These are phyloP conservation scores for Adansonia grandidieri DNA, from an alignment of 441 rosid species.

Conservation along the genomic window DNA sequence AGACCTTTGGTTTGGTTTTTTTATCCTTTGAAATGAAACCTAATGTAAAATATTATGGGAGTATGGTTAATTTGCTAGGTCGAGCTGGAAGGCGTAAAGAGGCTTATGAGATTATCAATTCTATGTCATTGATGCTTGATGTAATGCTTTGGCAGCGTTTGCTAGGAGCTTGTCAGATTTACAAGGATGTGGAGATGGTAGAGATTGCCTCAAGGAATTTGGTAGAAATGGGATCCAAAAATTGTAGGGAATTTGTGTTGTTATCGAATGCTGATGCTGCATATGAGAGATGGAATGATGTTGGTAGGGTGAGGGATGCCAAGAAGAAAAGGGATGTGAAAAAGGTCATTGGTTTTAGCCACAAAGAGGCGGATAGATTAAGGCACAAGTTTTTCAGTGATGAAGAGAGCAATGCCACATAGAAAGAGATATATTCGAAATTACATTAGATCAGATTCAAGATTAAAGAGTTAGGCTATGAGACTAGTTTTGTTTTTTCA, in stretches of 20 bases:
- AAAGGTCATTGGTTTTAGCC: conserved; percentile 80
- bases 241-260: conserved; percentile 77
- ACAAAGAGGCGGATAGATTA: conserved; percentile 61
- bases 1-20: too few species aligned
- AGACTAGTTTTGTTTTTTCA: conserved; percentile 69
- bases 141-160: conserved; percentile 78
- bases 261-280: conserved; percentile 82
- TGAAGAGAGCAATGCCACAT: conserved; percentile 58
- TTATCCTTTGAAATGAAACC: conserved; percentile 40
- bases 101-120: conserved; percentile 64
- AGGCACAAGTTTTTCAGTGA: conserved; percentile 74
- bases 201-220: conserved; percentile 67
- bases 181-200: conserved; percentile 70
- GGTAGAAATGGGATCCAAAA: conserved; percentile 70
- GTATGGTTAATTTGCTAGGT: conserved; percentile 80
- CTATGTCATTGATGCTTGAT: conserved; percentile 67
- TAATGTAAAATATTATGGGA: conserved; percentile 78
- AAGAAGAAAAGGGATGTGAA: conserved; percentile 73
- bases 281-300: conserved; percentile 72
- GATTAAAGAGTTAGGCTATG: conserved; percentile 73
- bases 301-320: conserved; percentile 58
- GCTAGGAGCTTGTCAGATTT: conserved; percentile 76
- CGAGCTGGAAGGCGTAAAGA: conserved; percentile 73
- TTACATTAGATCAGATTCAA: conserved; percentile 68
- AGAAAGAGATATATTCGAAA: conserved; percentile 64